phyloP scores from a whole-genome alignment of 352 stramenopile species.

The Phytophthora sp. region DNA sequence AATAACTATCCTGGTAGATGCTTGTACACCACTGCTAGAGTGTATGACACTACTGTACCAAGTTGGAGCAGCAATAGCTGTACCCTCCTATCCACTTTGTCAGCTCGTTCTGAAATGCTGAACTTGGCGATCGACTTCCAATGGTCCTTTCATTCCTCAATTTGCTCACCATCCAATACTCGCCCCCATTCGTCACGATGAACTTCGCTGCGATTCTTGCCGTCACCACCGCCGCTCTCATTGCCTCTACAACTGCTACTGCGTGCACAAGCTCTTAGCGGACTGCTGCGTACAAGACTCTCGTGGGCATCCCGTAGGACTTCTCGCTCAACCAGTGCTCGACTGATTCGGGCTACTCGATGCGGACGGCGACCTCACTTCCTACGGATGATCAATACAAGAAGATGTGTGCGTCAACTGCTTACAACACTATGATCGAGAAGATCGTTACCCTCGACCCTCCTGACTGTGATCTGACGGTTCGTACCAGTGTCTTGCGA shows the following conservation, averaged over 20 bases:
- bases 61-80: too few species aligned
- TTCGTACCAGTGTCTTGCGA: slow-evolving; percentile 14
- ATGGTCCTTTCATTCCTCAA: too few species aligned
- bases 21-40: too few species aligned
- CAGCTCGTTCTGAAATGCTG: neutral
- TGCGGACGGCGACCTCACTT: slow-evolving; percentile 11
- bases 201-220: slow-evolving; percentile 15
- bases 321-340: slow-evolving; percentile 6
- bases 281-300: slow-evolving; percentile 14
- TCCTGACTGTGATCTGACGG: slow-evolving; percentile 15
- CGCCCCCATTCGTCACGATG: too few species aligned
- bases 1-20: too few species aligned
- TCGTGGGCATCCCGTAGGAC: slow-evolving; percentile 6
- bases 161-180: too few species aligned
- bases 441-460: slow-evolving; percentile 14
- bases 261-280: slow-evolving; percentile 11
- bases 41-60: too few species aligned
- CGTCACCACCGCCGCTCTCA: neutral
- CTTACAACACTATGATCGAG: slow-evolving; percentile 11
- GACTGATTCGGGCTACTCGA: slow-evolving; percentile 17
- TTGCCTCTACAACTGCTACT: neutral
- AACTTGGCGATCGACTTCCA: too few species aligned
- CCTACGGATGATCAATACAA: slow-evolving; percentile 12
- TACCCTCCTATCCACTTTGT: too few species aligned
- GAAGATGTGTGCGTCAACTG: slow-evolving; percentile 14